These are phyloP conservation scores for Stromatinia cepivora DNA, from an alignment of 2,329 filamentous ascomycete genomes.

Conservation along the genomic window DNA sequence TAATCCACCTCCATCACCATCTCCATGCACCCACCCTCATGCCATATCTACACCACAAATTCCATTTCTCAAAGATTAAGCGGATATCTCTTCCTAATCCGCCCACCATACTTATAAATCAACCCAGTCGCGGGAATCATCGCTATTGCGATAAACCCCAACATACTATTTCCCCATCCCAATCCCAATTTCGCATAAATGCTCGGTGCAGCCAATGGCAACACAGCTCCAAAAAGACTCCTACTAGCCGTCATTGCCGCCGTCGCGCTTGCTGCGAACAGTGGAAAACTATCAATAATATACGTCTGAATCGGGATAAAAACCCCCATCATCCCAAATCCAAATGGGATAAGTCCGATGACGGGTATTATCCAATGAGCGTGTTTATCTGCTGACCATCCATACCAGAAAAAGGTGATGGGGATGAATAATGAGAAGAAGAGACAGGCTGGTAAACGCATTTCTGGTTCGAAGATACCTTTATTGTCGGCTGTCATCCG, in stretches of 20 bases:
- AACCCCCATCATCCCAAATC: slow-evolving; percentile 47
- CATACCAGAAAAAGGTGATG: slow-evolving; percentile 51
- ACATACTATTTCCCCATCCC: slow-evolving; percentile 50
- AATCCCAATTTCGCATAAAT: slow-evolving; percentile 47
- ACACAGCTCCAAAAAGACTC: slow-evolving; percentile 50
- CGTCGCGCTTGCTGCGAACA: slow-evolving; percentile 44
- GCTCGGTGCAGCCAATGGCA: slow-evolving; percentile 52
- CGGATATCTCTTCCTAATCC: slow-evolving; percentile 22
- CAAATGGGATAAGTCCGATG: slow-evolving; percentile 45
- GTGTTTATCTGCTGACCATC: slow-evolving; percentile 46
- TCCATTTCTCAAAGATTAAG: slow-evolving; percentile 9
- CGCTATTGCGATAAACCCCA: slow-evolving; percentile 51
- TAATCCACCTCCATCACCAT: background rate
- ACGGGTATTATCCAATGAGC: slow-evolving; percentile 48
- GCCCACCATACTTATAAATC: slow-evolving; percentile 23
- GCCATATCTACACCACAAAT: background rate
- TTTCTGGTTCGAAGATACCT: slow-evolving; percentile 41
- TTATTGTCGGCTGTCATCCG: slow-evolving; percentile 47
- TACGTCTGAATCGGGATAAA: slow-evolving; percentile 48
- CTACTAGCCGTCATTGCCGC: slow-evolving; percentile 45
- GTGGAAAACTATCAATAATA: slow-evolving; percentile 47
- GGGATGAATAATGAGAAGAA: slow-evolving; percentile 46
- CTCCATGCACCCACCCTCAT: background rate
- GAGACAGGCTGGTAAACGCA: slow-evolving; percentile 47
- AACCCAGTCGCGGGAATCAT: slow-evolving; percentile 48